Conservation (phyloP, 1,284 basidiomycete species). For the Rhodotorula sp. region DNA sequence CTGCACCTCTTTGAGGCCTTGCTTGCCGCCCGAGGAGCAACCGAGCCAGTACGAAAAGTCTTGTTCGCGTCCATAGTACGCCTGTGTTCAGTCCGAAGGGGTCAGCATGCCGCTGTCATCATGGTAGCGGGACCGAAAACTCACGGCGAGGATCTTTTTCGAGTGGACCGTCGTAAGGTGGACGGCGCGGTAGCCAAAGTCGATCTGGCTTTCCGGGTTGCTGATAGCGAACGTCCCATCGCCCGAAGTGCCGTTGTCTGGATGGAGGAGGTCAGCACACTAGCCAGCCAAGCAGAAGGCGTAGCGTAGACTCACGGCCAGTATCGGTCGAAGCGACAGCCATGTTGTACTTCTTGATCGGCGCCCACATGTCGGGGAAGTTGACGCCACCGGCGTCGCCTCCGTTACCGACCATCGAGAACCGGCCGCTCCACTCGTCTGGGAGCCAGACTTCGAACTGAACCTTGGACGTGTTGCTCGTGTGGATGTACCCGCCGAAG, state of each 20-base stretch:
- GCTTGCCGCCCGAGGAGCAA: constrained; percentile 43
- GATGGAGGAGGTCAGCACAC: no score
- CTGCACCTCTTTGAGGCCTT: constrained; percentile 35
- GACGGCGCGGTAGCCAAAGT: constrained; percentile 43
- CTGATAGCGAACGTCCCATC: constrained; percentile 40
- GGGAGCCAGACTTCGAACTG: constrained; percentile 44
- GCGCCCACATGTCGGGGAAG: constrained; percentile 14
- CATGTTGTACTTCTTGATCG: constrained; percentile 7
- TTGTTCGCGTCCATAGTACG: constrained; percentile 31
- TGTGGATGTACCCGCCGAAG: constrained; percentile 37
- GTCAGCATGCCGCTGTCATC: background rate
- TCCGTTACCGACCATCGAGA: constrained; percentile 42
- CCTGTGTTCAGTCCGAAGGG: background rate
- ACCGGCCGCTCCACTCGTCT: constrained; percentile 35
- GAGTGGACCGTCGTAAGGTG: constrained; percentile 40
- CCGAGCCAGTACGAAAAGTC: constrained; percentile 37
- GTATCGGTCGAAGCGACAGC: constrained; percentile 36
- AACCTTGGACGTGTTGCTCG: constrained; percentile 21
- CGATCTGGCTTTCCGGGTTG: constrained; percentile 36
- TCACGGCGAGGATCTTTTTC: constrained; percentile 35
- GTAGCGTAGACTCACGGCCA: constrained; percentile 28
- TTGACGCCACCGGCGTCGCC: constrained; percentile 37
- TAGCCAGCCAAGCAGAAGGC: no score
- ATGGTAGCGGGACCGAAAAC: background rate
- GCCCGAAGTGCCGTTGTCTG: constrained; percentile 6